Evolutionary conservation across 2,329 filamentous ascomycete species (phyloP).

Genomic region (Ascochyta fabae): DNA sequence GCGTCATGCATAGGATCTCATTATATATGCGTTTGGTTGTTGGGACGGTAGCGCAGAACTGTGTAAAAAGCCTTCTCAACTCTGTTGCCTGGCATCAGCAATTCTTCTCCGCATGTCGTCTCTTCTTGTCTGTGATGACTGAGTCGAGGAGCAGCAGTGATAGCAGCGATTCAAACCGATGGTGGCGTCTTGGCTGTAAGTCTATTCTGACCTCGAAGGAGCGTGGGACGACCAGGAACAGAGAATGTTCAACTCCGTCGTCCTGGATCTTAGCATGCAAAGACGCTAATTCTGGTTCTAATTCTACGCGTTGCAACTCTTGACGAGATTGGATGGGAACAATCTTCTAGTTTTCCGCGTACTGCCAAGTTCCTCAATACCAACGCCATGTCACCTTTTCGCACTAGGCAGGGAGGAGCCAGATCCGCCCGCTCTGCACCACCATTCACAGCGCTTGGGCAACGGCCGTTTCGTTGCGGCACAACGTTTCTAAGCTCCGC

Average conservation of each 20-base stretch:
- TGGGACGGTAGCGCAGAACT: background rate
- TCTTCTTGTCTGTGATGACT: background rate
- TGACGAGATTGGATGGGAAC: background rate
- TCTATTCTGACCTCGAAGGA: background rate
- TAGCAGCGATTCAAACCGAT: background rate
- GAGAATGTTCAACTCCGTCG: background rate
- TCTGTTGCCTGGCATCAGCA: background rate
- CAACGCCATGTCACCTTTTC: slow-evolving; percentile 2
- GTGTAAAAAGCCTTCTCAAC: background rate
- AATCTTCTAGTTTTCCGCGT: slow-evolving; percentile 2
- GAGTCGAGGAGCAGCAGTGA: background rate
- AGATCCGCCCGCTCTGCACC: slow-evolving; percentile 4
- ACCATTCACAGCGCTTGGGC: slow-evolving; percentile 16
- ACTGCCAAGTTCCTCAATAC: slow-evolving; percentile 3
- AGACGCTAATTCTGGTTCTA: background rate
- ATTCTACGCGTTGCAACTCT: background rate
- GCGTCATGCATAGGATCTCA: slow-evolving; percentile 8
- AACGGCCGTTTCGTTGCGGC: slow-evolving; percentile 9
- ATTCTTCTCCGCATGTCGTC: background rate
- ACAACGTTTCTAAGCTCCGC: slow-evolving; percentile 12
- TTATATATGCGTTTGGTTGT: slow-evolving; percentile 1
- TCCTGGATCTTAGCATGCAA: background rate
- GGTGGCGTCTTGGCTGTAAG: background rate
- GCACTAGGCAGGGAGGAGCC: slow-evolving; percentile 8
- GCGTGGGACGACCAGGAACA: background rate